A percentile compares a stretch with the other conserved stretches of the same genome.
Evolutionary conservation across 257 asterid species (phyloP).

Genomic region (Gardenia jasminoides): DNA sequence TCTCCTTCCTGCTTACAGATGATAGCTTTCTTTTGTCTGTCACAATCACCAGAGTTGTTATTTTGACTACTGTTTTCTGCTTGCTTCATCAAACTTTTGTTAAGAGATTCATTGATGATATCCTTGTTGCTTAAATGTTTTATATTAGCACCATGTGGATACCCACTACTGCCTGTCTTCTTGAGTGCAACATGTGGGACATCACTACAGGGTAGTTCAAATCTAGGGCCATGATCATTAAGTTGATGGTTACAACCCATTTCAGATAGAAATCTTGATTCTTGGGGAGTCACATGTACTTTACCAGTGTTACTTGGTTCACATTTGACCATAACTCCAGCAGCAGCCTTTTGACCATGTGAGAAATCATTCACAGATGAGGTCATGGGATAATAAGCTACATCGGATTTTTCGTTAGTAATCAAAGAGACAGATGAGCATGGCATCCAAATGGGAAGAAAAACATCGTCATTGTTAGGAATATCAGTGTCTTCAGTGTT

Average conservation of each 20-base stretch:
- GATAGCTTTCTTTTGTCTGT: constrained; percentile 22
- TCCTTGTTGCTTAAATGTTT: constrained; percentile 28
- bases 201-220: constrained; percentile 41
- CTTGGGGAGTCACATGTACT: constrained; percentile 24
- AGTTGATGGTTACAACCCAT: constrained; percentile 18
- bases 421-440: constrained; percentile 38
- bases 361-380: constrained; percentile 37
- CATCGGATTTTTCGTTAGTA: constrained; percentile 35
- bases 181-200: constrained; percentile 25
- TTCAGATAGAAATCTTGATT: constrained; percentile 22
- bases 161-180: constrained; percentile 27
- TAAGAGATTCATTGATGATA: constrained; percentile 21
- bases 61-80: constrained; percentile 21
- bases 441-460: constrained; percentile 65
- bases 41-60: constrained; percentile 21
- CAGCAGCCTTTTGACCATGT: constrained; percentile 24
- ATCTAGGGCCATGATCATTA: constrained; percentile 33
- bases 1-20: constrained; percentile 27
- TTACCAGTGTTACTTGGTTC: constrained; percentile 1
- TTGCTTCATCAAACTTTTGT: constrained; percentile 27
- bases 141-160: constrained; percentile 22
- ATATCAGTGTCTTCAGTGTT: constrained; percentile 70
- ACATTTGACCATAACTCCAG: constrained; percentile 27
- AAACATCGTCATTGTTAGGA: constrained; percentile 84
- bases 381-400: constrained; percentile 36